Evolutionary conservation across 2,329 filamentous ascomycete species (phyloP).

Genomic region (Chrysoporthe puriensis): DNA sequence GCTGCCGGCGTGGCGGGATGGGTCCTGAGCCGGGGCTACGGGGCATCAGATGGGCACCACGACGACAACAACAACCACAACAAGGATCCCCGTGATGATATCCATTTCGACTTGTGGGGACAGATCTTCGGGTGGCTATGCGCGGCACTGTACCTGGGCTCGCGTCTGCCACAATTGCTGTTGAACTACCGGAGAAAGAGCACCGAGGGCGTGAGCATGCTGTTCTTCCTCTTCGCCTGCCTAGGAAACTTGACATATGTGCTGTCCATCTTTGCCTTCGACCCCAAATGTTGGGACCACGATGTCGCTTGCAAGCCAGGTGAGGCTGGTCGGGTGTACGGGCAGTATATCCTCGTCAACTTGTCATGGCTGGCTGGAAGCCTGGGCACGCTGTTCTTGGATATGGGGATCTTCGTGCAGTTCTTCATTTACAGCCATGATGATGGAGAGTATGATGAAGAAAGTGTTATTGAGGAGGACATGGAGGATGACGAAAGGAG

Average conservation of each 20-base stretch:
- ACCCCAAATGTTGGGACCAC: conserved; percentile 65
- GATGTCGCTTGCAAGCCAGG: conserved; percentile 59
- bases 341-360: conserved; percentile 84
- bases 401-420: conserved; percentile 85
- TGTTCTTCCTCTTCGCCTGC: conserved; percentile 97
- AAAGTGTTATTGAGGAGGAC: conserved; percentile 36
- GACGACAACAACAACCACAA: conserved; percentile 41
- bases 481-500: conserved; percentile 38
- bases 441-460: conserved; percentile 37
- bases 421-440: conserved; percentile 80
- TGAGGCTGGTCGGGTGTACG: conserved; percentile 71
- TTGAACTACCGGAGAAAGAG: conserved; percentile 92
- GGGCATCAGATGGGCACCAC: conserved; percentile 23
- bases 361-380: conserved; percentile 89
- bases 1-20: conserved; percentile 83
- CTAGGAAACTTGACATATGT: conserved; percentile 95
- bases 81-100: conserved; percentile 48
- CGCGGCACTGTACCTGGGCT: conserved; percentile 85
- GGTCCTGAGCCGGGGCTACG: conserved; percentile 67
- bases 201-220: conserved; percentile 88
- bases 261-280: conserved; percentile 87
- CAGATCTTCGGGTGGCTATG: conserved; percentile 95
- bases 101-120: conserved; percentile 75
- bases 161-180: conserved; percentile 84
- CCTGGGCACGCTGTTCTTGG: conserved; percentile 81